Conservation (phyloP, 768 basidiomycete species). For the Fomitopsis pulvina region DNA sequence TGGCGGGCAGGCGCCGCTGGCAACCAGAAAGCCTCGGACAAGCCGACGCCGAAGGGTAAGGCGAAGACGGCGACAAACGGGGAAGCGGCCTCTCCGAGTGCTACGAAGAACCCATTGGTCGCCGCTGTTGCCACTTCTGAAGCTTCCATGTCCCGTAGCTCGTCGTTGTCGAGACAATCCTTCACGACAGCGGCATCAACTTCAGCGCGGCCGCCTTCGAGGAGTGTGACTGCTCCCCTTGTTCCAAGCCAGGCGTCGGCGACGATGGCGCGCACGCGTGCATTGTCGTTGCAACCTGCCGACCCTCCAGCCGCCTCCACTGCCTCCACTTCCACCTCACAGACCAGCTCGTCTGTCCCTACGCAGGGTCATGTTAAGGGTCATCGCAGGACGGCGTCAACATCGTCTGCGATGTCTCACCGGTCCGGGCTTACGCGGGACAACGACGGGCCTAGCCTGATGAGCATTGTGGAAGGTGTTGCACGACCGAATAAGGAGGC, state of each 20-base stretch:
- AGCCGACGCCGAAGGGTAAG: constrained; percentile 4
- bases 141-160: constrained; percentile 21
- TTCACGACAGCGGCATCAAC: constrained; percentile 18
- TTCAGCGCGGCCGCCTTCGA: constrained; percentile 4
- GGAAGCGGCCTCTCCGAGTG: not conserved
- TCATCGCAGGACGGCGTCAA: constrained; percentile 11
- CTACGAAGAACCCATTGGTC: constrained; percentile 4
- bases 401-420: constrained; percentile 3
- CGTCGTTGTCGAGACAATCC: constrained; percentile 22
- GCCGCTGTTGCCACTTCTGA: not conserved
- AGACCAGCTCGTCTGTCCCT: not conserved
- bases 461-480: constrained; percentile 67
- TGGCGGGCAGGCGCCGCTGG: constrained; percentile 1
- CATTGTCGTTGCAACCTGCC: constrained; percentile 8
- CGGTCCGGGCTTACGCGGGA: constrained; percentile 4
- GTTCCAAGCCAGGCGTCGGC: not conserved
- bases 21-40: constrained; percentile 4
- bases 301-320: not conserved
- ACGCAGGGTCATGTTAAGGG: not conserved
- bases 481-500: constrained; percentile 31
- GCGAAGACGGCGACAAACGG: not conserved
- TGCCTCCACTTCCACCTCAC: constrained; percentile 4
- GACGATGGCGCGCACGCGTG: constrained; percentile 1
- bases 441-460: constrained; percentile 36
- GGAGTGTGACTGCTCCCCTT: not conserved